Base-by-base conservation (phyloP, 768 basidiomycete species). In the Inosperma sp. region DNA sequence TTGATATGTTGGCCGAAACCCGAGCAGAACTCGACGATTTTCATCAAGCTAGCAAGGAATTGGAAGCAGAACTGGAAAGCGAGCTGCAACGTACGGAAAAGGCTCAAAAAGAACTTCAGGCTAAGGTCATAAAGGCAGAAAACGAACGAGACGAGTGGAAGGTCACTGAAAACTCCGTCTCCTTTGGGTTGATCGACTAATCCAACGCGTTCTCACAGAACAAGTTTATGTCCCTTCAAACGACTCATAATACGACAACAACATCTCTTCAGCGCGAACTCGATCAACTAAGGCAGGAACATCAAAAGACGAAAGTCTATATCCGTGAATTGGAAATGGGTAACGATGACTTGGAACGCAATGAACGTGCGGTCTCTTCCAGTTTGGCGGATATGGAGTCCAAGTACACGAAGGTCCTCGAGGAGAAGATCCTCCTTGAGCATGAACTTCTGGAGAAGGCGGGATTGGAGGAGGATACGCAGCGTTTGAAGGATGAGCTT, bases 351-450 rank as follows among this genome's bases (percentile, higher is more conserved):
- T 75, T 99, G 51, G 96, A 98, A 65, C 79, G 93, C 55, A 94
- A 88, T 66, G 95, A 97, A 64, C 82, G 96, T 23, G 88, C 88
- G 44, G 86, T 89, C 34, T 80, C 86, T 7, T 90, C 86, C 42
- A 88, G 81, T 59, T 69, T 94, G 59, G 87, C 86, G 4, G 88
- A 89, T 63, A 75, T 91, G 60, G 93, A 96, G 70, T 74, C 81
- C 58, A 92, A 86, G 65, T 95, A 98, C 71, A 84, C 93, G 52
- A 80, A 84, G 47, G 88, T 87, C 1, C 73, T 98, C 27, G 96
- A 99, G 68, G 93, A 98, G 72, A 98, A 97, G 72, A 97, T 97
- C 49, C 72, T 99, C 22, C 78, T 98, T 30, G 96, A 99, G 67
- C 93, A 98, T 57, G 96, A 99, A 61, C 74, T 98, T 26, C 72